Evolutionary conservation across 2,329 filamentous ascomycete species (phyloP), one percentile per base, ranked within the genome.

Genomic region (Diplocarpon mali): DNA sequence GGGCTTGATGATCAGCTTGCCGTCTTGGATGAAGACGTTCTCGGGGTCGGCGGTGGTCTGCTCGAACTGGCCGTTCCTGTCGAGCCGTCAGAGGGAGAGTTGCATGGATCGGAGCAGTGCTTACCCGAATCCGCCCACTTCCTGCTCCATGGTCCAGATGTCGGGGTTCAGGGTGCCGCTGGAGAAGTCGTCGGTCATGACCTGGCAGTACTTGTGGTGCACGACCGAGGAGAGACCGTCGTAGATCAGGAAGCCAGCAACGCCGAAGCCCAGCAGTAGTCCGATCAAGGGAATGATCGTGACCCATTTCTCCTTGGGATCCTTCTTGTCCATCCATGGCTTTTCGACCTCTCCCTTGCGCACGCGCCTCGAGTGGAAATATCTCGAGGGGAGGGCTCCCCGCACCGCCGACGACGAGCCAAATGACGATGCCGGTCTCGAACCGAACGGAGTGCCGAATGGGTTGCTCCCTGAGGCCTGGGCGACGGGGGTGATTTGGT

Each of bases 301-400:
- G 8, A 86, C 79, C 85, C 85, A 92, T 67, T 87, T 92, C 70
- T 90, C 83, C 62, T 79, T 83, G 11, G 82, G 80, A 53, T 89
- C 81, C 46, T 70, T 78, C 60, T 79, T 80, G n/a, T 74, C 65
- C 32, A 83, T 65, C 86, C 86, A 92, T 11, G 85, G 83, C 65
- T 85, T 82, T 60, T 87, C 80, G 2, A 85, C 64, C 39, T 85
- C 76, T 35, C 76, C 83, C 61, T 86, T 85, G 60, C 72, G 75
- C 29, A 90, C 74, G 49, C 83, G 50, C 47, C 59, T 49, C 13
- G 58, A 60, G 46, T 61, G 58, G 40, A 61, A 60, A 48, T 60
- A 61, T 54, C 53, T 48, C 24, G 53, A 45, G 32, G 54, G 48
- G 5, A 48, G 41, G 12, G 12, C 42, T 38, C 51, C 60, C 31